Evolutionary conservation across 768 basidiomycete genomes (phyloP), one percentile per base, ranked within the genome.

Genomic region (Boletus reticuloceps): DNA sequence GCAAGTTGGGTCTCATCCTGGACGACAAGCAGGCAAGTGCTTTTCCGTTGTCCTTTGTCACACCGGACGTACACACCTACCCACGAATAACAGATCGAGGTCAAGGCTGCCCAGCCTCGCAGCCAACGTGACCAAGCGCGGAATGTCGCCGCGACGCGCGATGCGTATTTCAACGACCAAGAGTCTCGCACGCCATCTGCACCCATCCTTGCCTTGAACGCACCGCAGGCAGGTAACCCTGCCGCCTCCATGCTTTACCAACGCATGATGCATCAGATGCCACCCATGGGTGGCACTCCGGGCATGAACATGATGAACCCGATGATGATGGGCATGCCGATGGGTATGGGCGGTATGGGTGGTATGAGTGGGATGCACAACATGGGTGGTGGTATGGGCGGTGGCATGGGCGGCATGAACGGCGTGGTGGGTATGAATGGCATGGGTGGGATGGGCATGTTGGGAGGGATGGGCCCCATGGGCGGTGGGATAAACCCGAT

Each of bases 51-150:
- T 29, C 8, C n/a, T n/a, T n/a, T n/a, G n/a, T n/a, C n/a, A n/a
- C 27, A 29, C 29, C 25, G 25, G 22, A 25, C 5, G 7, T 25
- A 12, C 32, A 14, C 16, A 22, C 14, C 19, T 27, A 16, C 16
- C 19, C 13, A 20, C 22, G 4, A 25, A 25, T 25, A 5, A 25
- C 20, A 91, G 89, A 88, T 93, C 62, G 91, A 92, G 70, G 87
- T 92, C 49, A 91, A 91, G 71, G 76, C 82, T 57, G 91, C 90
- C 17, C 89, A 90, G 64, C 87, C 88, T 4, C 80, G 88, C 50
- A 82, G 76, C 53, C 82, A 83, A 56, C 80, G 83, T 11, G 82
- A 84, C 44, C 81, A 81, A 69, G 73, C 72, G n/a, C 74, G 78
- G 42, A 74, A 60, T 53, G 54, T 64, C 59, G 62, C 47, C 14